A percentile compares a stretch with the other conserved stretches of the same genome.
Conservation (phyloP, 768 basidiomycete genomes). For the Hypholoma sublateritium region DNA sequence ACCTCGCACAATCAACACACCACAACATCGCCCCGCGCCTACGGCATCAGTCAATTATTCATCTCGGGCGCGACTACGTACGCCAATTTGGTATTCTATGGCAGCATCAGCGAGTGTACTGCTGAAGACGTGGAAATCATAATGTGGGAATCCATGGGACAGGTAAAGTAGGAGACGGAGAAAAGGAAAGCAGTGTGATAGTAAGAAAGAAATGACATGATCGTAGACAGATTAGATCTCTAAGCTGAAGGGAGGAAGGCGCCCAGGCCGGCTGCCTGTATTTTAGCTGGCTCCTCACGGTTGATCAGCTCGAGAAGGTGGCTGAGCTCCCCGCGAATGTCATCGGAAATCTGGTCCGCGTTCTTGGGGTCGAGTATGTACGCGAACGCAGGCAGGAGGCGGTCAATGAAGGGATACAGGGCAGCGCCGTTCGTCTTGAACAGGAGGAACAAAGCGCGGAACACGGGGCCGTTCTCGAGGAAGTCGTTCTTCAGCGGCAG, state of each 20-base stretch:
- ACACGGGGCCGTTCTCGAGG: slow-evolving; percentile 88
- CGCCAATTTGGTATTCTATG: background rate
- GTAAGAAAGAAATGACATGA: slow-evolving; percentile 13
- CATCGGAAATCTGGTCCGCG: slow-evolving; percentile 78
- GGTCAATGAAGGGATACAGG: slow-evolving; percentile 76
- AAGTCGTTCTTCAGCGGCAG: slow-evolving; percentile 88
- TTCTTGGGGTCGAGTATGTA: slow-evolving; percentile 77
- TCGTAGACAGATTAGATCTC: slow-evolving; percentile 14
- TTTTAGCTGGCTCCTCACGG: slow-evolving; percentile 70
- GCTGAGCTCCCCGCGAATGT: slow-evolving; percentile 75
- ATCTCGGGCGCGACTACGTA: background rate
- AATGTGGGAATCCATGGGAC: slow-evolving; percentile 17
- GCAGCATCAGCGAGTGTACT: slow-evolving; percentile 2
- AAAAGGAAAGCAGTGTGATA: slow-evolving; percentile 15
- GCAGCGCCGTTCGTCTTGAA: slow-evolving; percentile 74
- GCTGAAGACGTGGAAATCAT: slow-evolving; percentile 17
- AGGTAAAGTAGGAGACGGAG: slow-evolving; percentile 12
- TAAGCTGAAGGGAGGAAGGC: slow-evolving; percentile 50
- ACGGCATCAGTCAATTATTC: background rate
- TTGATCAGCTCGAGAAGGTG: slow-evolving; percentile 72
- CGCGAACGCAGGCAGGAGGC: slow-evolving; percentile 75
- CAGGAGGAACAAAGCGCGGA: slow-evolving; percentile 85
- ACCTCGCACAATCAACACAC: slow-evolving; percentile 22
- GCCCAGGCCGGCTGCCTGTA: slow-evolving; percentile 76
- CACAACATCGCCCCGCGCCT: slow-evolving; percentile 24